Evolutionary conservation across 306 rosid genomes (phyloP).

Genomic region (Cucurbita moschata): DNA sequence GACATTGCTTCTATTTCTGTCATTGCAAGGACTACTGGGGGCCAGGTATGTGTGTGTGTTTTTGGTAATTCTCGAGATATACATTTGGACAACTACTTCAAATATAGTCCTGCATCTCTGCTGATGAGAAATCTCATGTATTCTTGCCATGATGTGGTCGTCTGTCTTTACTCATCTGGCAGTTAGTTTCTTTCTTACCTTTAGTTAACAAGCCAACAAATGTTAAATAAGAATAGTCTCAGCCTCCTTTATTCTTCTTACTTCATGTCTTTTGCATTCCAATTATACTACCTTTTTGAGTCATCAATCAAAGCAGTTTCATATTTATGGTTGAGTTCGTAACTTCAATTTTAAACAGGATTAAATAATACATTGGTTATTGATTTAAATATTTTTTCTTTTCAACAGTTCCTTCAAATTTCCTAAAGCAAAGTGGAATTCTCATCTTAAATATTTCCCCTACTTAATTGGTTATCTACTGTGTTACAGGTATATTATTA

Average conservation of each 20-base stretch:
- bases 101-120: background rate
- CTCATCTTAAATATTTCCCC: background rate
- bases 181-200: background rate
- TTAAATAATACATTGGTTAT: background rate
- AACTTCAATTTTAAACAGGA: background rate
- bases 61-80: background rate
- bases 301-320: background rate
- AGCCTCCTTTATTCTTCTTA: background rate
- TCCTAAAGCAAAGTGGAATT: background rate
- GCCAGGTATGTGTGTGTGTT: slow-evolving; percentile 50
- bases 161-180: background rate
- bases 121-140: background rate
- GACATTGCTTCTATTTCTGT: slow-evolving; percentile 87
- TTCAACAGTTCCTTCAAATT: background rate
- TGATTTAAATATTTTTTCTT: background rate
- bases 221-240: background rate
- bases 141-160: background rate
- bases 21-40: slow-evolving; percentile 88
- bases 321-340: background rate
- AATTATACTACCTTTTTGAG: background rate
- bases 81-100: background rate
- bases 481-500: slow-evolving; percentile 72
- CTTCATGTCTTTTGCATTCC: background rate
- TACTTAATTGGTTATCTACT: background rate
- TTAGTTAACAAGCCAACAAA: background rate